phyloP scores from a whole-genome alignment of 1,284 basidiomycete genomes.

The Irpex lacteus region DNA sequence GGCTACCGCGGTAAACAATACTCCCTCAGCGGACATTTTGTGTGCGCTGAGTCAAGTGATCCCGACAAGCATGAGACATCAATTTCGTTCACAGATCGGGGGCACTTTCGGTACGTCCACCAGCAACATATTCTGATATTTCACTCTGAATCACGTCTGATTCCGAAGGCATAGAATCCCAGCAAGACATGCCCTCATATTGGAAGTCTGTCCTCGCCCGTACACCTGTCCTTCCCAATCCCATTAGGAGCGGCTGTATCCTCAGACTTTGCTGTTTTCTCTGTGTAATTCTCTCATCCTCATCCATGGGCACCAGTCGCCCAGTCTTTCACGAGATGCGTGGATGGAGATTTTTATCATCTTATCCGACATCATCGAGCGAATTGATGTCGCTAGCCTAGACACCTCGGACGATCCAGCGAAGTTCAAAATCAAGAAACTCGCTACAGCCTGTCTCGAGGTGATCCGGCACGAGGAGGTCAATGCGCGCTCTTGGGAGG shows the following conservation, averaged over 20 bases:
- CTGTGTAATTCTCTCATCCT: background rate
- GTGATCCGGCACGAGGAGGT: background rate
- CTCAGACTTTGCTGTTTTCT: background rate
- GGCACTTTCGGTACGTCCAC: background rate
- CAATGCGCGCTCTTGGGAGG: background rate
- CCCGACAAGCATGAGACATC: background rate
- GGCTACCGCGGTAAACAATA: background rate
- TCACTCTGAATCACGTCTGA: background rate
- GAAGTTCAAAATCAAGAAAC: background rate
- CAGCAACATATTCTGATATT: background rate
- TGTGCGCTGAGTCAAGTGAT: background rate
- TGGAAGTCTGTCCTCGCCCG: background rate
- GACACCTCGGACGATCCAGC: background rate
- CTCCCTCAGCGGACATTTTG: background rate
- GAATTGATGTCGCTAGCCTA: background rate
- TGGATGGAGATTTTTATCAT: background rate
- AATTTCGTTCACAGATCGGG: background rate
- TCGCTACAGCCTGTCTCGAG: background rate
- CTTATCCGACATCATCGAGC: background rate
- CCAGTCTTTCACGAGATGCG: background rate
- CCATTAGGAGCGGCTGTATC: background rate
- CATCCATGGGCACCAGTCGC: background rate
- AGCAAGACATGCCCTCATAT: background rate
- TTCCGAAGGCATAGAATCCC: background rate
- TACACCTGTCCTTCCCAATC: background rate